A percentile compares a stretch with the other conserved stretches of the same genome.
These are phyloP conservation scores for Corchorus capsularis DNA, from an alignment of 345 rosid species.

Conservation along the genomic window DNA sequence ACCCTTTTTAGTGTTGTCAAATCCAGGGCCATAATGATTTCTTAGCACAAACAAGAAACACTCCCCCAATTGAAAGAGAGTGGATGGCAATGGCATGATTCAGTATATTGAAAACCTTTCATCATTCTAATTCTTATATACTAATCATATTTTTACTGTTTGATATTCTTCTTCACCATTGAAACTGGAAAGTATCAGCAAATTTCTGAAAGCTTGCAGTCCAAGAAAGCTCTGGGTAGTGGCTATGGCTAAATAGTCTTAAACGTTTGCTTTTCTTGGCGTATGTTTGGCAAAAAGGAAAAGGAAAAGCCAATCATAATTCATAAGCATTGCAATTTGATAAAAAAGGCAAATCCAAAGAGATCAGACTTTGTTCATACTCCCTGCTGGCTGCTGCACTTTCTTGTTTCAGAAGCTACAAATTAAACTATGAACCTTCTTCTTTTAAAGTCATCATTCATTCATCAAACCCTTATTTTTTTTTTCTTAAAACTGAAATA, in stretches of 20 bases:
- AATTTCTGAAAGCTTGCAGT: not conserved
- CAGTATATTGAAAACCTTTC: not conserved
- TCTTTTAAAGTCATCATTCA: slow-evolving; percentile 13
- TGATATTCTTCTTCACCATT: not conserved
- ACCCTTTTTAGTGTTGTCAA: slow-evolving; percentile 46
- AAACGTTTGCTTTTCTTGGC: too few relatives aligned
- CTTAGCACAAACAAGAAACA: not conserved
- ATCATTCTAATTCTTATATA: not conserved
- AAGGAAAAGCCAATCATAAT: not conserved
- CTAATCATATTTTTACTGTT: not conserved
- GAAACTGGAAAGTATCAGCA: not conserved
- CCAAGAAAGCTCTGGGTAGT: not conserved
- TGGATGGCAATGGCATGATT: slow-evolving; percentile 11
- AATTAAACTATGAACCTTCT: not conserved
- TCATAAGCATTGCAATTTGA: not conserved
- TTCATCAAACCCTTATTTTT: not conserved
- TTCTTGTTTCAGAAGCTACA: slow-evolving; percentile 15
- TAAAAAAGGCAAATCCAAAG: not conserved
- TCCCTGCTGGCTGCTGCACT: not conserved
- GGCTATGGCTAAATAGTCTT: not conserved
- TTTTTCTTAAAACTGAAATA: not conserved
- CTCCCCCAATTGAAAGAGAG: not conserved
- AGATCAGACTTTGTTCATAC: not conserved
- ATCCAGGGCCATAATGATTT: slow-evolving; percentile 35
- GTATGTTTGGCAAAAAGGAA: too few relatives aligned